Percentiles rank a stretch among this genome's conserved stretches.
These are phyloP conservation scores for Colletotrichum tropicale DNA, from an alignment of 2,329 filamentous ascomycete genomes.

Conservation along the genomic window DNA sequence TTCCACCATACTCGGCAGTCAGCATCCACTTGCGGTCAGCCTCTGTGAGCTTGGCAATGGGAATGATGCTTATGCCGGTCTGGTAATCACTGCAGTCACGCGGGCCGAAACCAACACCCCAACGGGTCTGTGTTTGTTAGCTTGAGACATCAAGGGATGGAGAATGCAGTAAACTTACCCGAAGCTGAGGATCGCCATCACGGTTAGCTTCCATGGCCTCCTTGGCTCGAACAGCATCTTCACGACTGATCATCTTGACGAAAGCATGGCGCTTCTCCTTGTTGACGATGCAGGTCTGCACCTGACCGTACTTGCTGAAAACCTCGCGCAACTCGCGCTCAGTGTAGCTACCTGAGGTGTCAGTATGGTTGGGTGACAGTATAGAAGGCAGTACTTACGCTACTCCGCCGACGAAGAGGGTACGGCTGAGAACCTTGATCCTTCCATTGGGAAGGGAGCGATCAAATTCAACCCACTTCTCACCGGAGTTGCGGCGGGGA, in stretches of 20 bases:
- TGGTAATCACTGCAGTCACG: conserved; percentile 97
- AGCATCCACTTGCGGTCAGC: conserved; percentile 98
- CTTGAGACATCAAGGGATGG: not conserved
- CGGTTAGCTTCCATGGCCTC: conserved; percentile 84
- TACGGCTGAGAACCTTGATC: conserved; percentile 94
- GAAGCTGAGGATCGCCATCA: conserved; percentile 73
- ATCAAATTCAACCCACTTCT: conserved; percentile 84
- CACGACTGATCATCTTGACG: conserved; percentile 95
- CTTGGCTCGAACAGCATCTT: conserved; percentile 83
- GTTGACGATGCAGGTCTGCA: conserved; percentile 98
- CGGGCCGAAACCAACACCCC: conserved; percentile 97
- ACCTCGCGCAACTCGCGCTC: conserved; percentile 82
- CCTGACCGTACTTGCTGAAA: conserved; percentile 82
- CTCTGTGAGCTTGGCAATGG: conserved; percentile 90
- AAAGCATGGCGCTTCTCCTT: conserved; percentile 98
- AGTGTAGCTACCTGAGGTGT: conserved; percentile 59
- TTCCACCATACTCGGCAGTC: conserved; percentile 91
- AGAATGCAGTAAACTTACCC: conserved; percentile 59
- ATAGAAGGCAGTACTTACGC: conserved; percentile 63
- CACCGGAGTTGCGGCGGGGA: conserved; percentile 42
- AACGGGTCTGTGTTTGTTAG: conserved; percentile 70
- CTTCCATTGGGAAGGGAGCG: conserved; percentile 71
- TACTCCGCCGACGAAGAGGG: conserved; percentile 94
- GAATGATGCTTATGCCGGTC: conserved; percentile 90
- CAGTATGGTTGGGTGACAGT: conserved; percentile 21